These are phyloP conservation scores for Aspergillus indologenus DNA, from an alignment of 495 filamentous ascomycete genomes.

Conservation along the genomic window DNA sequence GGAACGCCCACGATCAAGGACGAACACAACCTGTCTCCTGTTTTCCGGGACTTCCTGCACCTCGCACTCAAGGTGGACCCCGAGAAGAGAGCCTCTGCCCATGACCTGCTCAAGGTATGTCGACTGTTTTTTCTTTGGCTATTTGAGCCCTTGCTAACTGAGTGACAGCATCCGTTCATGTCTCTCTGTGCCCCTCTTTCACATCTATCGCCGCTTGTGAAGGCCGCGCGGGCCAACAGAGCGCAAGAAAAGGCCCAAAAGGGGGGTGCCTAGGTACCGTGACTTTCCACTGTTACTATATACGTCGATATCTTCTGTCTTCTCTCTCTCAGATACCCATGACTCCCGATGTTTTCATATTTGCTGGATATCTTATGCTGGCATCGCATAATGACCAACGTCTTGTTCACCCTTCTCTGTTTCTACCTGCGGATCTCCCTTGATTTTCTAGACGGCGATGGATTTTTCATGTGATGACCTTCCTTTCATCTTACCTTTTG, in stretches of 20 bases:
- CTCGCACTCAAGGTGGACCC: slow-evolving; percentile 93
- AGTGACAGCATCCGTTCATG: slow-evolving; percentile 83
- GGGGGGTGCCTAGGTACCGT: slow-evolving; percentile 34
- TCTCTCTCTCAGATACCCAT: slow-evolving; percentile 44
- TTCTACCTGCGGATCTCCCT: slow-evolving; percentile 12
- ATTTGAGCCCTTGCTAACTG: slow-evolving; percentile 24
- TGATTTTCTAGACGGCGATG: slow-evolving; percentile 27
- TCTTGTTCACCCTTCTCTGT: slow-evolving; percentile 7
- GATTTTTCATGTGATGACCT: slow-evolving; percentile 18
- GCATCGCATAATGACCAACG: slow-evolving; percentile 22
- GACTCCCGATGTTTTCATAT: slow-evolving; percentile 32
- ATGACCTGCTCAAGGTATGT: slow-evolving; percentile 85
- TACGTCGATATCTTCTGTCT: slow-evolving; percentile 32
- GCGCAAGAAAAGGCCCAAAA: slow-evolving; percentile 80
- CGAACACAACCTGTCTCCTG: slow-evolving; percentile 71
- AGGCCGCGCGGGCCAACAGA: slow-evolving; percentile 76
- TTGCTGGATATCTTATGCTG: slow-evolving; percentile 33
- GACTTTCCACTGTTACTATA: slow-evolving; percentile 22
- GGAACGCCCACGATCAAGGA: slow-evolving; percentile 95
- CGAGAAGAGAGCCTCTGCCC: slow-evolving; percentile 90
- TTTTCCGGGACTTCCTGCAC: slow-evolving; percentile 86
- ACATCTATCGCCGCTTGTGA: slow-evolving; percentile 79
- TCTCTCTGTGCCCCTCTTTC: slow-evolving; percentile 66
- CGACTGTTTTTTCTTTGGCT: slow-evolving; percentile 1
- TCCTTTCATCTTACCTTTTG: slow-evolving; percentile 11